A percentile compares a stretch with the other conserved stretches of the same genome.
These are phyloP conservation scores for Leccinum ochraceum DNA, from an alignment of 768 basidiomycete species.

Conservation along the genomic window DNA sequence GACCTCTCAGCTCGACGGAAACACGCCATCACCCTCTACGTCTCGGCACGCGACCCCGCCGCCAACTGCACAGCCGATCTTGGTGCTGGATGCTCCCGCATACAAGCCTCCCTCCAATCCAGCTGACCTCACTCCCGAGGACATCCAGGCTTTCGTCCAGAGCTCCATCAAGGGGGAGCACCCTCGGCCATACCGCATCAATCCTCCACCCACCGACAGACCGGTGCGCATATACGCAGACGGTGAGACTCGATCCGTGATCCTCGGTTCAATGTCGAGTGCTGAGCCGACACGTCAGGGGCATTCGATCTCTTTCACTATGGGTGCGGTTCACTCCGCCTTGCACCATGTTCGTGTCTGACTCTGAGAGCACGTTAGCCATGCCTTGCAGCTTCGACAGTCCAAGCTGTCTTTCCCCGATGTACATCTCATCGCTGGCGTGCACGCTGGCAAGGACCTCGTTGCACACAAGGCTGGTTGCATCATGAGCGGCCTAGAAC, in stretches of 20 bases:
- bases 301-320: slow-evolving; percentile 99
- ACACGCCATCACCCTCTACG: slow-evolving; percentile 17
- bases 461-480: slow-evolving; percentile 74
- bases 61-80: slow-evolving; percentile 34
- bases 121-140: slow-evolving; percentile 66
- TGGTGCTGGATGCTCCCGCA: slow-evolving; percentile 42
- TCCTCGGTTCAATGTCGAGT: background rate
- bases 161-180: slow-evolving; percentile 73
- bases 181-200: slow-evolving; percentile 76
- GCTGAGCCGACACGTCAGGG: slow-evolving; percentile 44
- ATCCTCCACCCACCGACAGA: slow-evolving; percentile 74
- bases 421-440: slow-evolving; percentile 92
- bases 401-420: slow-evolving; percentile 91
- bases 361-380: slow-evolving; percentile 46
- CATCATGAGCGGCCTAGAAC: slow-evolving; percentile 87
- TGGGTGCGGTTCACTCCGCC: slow-evolving; percentile 54
- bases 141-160: slow-evolving; percentile 77
- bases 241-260: slow-evolving; percentile 48
- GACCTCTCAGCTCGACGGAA: slow-evolving; percentile 41
- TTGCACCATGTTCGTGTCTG: slow-evolving; percentile 3
- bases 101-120: slow-evolving; percentile 55
- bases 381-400: slow-evolving; percentile 94
- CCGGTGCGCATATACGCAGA: slow-evolving; percentile 94
- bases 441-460: slow-evolving; percentile 87
- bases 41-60: slow-evolving; percentile 23